Base-by-base conservation (phyloP, 495 filamentous ascomycete genomes). In the Neurospora pannonica region DNA sequence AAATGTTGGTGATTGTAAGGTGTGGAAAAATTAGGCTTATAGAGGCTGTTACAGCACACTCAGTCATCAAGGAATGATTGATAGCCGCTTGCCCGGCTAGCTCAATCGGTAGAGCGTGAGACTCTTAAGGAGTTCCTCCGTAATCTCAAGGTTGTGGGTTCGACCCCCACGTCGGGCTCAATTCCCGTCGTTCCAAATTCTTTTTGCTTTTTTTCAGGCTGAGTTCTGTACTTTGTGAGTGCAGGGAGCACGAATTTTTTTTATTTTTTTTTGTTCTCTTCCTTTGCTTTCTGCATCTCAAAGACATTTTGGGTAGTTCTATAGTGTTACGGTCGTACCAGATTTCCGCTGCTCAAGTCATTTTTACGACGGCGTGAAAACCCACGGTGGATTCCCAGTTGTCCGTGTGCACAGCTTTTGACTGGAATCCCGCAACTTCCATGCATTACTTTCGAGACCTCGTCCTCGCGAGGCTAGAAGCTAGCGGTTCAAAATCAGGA, bases 21-120 rank as follows among this genome's bases (percentile, higher is more conserved):
- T 34, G 28, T 2, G 28, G 4, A 15, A 15, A 9, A 9, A 2
- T 1, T 31, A 0, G 0, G 1, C 1, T 19, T 34, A 34, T 62
- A 34, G 1, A 7, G 24, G 13, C 6, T 6, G n/a, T 1, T 3
- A 8, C 5, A 1, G 10, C 13, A 5, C 10, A 1, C 5, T 5
- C 11, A 31, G 8, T 28, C 54, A 62, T 34, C 13, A 34, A 62
- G 54, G 54, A 62, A 31, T 62, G 28, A 34, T 62, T 62, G 54
- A 62, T 62, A 62, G 54, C 54, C 54, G 54, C 13, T 62, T 62
- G 71, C 71, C 71, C 71, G 77, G 88, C 86, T 90, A 90, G 88
- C 88, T 90, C 89, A 90, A 90, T 90, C 88, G 88, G 88, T 89
- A 90, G 89, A 90, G 89, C 89, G 89, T 90, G 86, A 89, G 89